These are phyloP conservation scores for Aspergillus uvarum DNA, from an alignment of 2,329 filamentous ascomycete genomes.

Conservation along the genomic window DNA sequence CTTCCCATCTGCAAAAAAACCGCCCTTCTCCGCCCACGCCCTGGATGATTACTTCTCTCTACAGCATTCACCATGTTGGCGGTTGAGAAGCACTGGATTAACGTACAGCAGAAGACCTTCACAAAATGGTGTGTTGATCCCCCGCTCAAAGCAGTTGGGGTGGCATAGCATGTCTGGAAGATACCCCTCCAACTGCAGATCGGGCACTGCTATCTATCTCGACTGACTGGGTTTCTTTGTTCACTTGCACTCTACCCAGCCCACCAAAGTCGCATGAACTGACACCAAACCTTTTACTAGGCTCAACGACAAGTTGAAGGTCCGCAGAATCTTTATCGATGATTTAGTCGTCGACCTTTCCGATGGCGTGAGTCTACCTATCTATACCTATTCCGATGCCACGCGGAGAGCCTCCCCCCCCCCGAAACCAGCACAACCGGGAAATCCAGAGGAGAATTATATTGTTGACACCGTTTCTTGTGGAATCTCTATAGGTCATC, in stretches of 20 bases:
- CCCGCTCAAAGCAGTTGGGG: background rate
- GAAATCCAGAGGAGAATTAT: background rate
- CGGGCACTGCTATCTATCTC: background rate
- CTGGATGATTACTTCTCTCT: slow-evolving; percentile 30
- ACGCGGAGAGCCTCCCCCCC: background rate
- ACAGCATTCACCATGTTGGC: slow-evolving; percentile 43
- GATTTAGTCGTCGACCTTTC: slow-evolving; percentile 87
- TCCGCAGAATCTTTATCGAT: slow-evolving; percentile 73
- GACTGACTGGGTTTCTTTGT: background rate
- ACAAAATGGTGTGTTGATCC: slow-evolving; percentile 76
- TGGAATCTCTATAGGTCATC: slow-evolving; percentile 63
- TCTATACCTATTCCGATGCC: background rate
- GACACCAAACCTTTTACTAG: slow-evolving; percentile 45
- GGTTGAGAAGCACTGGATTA: slow-evolving; percentile 64
- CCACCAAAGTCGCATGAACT: background rate
- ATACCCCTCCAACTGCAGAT: slow-evolving; percentile 1
- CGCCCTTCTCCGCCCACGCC: slow-evolving; percentile 17
- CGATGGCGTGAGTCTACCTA: slow-evolving; percentile 73
- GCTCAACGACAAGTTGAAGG: slow-evolving; percentile 93
- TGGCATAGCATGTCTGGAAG: background rate
- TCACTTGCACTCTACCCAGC: background rate
- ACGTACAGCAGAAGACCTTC: slow-evolving; percentile 97
- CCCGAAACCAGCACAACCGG: background rate
- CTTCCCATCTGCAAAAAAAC: slow-evolving; percentile 1
- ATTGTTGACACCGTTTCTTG: background rate